Evolutionary conservation across 1,284 basidiomycete species (phyloP).

Genomic region (Mycena sp.): DNA sequence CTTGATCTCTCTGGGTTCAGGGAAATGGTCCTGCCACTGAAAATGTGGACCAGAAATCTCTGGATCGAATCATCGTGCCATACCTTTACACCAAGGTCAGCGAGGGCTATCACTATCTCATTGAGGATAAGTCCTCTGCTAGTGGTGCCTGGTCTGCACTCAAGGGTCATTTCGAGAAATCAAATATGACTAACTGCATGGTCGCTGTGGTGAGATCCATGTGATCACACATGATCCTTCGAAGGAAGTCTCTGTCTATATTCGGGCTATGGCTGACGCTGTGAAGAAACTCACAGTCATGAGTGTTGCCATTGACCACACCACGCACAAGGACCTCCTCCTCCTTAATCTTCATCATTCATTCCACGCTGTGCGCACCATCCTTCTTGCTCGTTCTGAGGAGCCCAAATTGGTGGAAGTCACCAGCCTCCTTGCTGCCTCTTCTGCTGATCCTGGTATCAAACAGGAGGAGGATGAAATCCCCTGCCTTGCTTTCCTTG

Average conservation of each 20-base stretch:
- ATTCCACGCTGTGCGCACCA: too few relatives aligned
- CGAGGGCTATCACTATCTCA: neutral
- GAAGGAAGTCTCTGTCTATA: neutral
- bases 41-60: too few relatives aligned
- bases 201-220: neutral
- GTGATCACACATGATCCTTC: neutral
- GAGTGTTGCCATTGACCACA: neutral
- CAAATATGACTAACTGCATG: constrained; percentile 1
- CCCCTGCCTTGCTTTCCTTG: too few relatives aligned
- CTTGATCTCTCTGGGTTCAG: constrained; percentile 1
- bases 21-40: too few relatives aligned
- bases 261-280: neutral
- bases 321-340: neutral
- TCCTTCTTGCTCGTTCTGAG: too few relatives aligned
- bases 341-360: too few relatives aligned
- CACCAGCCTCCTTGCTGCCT: too few relatives aligned
- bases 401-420: too few relatives aligned
- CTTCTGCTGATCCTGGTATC: too few relatives aligned
- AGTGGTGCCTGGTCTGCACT: neutral
- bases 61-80: too few relatives aligned
- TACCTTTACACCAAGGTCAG: neutral
- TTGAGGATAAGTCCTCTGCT: neutral
- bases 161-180: constrained; percentile 9
- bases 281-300: neutral
- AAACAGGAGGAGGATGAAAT: too few relatives aligned